Base-by-base conservation (phyloP, 306 rosid species). In the Vigna nakashimae region DNA sequence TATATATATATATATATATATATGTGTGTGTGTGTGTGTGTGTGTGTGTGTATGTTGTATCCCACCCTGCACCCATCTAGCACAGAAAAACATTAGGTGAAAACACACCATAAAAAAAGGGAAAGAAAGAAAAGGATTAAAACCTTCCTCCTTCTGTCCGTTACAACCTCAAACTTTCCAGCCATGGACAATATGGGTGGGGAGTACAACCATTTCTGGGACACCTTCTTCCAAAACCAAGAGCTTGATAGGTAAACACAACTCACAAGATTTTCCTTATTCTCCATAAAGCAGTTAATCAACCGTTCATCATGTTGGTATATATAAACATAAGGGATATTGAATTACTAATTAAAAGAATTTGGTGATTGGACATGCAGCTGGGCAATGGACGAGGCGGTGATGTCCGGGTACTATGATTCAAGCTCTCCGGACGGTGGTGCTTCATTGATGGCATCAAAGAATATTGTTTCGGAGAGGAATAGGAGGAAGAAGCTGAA, bases 401-500 rank as follows among this genome's bases (percentile, higher is more conserved):
- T 30, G 14, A 45, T 90, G 34, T 86, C 89, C 1, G 89, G 87
- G 5, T 74, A 89, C 85, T 93, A 85, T 11, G 96, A 90, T 65
- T 89, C 98, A 7, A 91, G 98, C 80, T 93, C 96, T 4, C 94
- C 98, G 40, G 96, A 93, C 53, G 98, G 98, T 57, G 89, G 83
- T 1, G 86, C 88, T 1, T 86, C 93, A 3, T 90, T 92, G 73
- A 73, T 76, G 79, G 87, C 94, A 2, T 84, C 96, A 0, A 93
- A 93, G 88, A 93, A 89, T 82, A 89, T 89, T 15, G 89, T 84
- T 2, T 91, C 93, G 6, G 98, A 93, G 90, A 88, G 94, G 69
- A 93, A 93, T 60, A 70, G 98, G 79, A 79, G 98, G 89, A 91
- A 84, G 87, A 93, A 88, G 83, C 94, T 93, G 9, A 93, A 91